Percentiles rank a stretch among this genome's conserved stretches.
Conservation (phyloP, 495 filamentous ascomycete genomes). For the Aspergillus steynii region DNA sequence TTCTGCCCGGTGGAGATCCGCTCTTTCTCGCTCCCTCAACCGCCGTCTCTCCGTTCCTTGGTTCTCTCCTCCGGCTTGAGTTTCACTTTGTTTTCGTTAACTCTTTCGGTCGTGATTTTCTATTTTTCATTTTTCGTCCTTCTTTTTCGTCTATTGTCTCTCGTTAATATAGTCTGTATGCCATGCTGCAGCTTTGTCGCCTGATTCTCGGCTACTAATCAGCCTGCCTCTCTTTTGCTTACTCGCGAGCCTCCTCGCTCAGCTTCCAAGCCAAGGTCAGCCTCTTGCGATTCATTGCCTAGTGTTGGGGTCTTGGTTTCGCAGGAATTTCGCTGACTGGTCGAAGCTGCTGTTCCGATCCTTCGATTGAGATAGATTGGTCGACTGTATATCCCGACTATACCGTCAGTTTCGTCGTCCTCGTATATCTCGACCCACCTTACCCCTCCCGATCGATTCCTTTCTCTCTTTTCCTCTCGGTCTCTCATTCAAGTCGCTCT, state of each 20-base stretch:
- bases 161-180: neutral
- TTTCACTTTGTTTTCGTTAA: no score
- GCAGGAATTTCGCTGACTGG: neutral
- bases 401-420: neutral
- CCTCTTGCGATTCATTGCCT: no score
- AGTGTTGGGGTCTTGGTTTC: neutral
- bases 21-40: neutral
- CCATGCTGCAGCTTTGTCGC: neutral
- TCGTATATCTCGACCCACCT: neutral
- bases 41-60: neutral
- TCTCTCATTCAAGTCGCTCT: neutral
- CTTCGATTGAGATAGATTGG: neutral
- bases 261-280: neutral
- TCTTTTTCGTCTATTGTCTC: neutral
- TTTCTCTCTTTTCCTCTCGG: neutral
- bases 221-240: neutral
- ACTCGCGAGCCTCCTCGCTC: neutral
- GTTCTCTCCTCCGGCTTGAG: no score
- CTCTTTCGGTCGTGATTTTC: no score
- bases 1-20: neutral
- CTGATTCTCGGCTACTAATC: neutral
- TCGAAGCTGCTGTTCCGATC: neutral
- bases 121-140: no score
- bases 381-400: neutral
- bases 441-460: neutral